These are phyloP conservation scores for Pyrenophora tritici-repentis DNA, from an alignment of 2,329 filamentous ascomycete genomes.

Conservation along the genomic window DNA sequence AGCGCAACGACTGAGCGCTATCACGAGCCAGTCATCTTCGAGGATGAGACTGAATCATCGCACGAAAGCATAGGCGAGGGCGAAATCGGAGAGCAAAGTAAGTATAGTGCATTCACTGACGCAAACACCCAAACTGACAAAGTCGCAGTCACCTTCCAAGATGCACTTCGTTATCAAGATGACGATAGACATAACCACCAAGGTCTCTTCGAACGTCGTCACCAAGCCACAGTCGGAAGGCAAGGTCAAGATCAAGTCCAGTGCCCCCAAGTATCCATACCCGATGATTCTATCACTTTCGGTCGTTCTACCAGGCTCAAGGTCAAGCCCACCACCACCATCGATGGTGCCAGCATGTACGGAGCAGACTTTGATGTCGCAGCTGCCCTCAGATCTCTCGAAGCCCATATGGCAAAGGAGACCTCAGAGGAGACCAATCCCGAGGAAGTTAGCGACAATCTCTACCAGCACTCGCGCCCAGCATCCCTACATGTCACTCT, in stretches of 20 bases:
- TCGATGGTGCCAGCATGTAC: neutral
- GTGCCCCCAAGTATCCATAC: no score
- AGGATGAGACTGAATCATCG: neutral
- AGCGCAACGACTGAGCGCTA: neutral
- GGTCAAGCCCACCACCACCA: neutral
- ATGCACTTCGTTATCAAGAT: no score
- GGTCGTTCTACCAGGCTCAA: neutral
- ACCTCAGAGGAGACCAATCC: neutral
- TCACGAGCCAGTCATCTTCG: neutral
- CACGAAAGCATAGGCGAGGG: neutral
- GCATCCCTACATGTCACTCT: conserved; percentile 17
- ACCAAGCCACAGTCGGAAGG: no score
- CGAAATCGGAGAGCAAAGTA: neutral
- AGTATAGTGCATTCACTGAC: neutral
- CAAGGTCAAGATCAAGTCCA: no score
- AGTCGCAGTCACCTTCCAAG: neutral
- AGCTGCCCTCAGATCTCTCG: neutral
- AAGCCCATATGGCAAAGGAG: no score
- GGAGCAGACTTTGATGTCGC: neutral
- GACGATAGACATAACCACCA: neutral
- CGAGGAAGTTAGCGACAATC: neutral
- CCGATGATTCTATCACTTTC: no score
- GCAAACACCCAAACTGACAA: neutral
- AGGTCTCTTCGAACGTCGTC: neutral
- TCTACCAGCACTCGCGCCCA: neutral